Percentiles rank a stretch among this genome's conserved stretches.
Evolutionary conservation across 2,329 filamentous ascomycete species (phyloP).

Genomic region (Aspergillus floridensis): DNA sequence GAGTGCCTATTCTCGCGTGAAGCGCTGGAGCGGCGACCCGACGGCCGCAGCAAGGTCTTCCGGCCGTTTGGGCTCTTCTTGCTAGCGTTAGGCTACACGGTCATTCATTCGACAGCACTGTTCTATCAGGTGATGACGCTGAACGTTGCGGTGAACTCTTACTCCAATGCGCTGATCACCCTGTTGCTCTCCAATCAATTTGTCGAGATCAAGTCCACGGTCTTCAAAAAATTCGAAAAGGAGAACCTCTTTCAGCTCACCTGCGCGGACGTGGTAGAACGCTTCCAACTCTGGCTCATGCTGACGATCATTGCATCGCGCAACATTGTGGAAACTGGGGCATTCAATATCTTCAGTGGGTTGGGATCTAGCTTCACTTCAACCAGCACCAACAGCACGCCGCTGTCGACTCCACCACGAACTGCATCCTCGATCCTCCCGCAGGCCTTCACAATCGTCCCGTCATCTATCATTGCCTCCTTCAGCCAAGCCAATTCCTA

Average conservation of each 20-base stretch:
- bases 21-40: constrained; percentile 79
- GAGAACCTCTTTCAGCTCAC: constrained; percentile 96
- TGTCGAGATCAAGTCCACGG: constrained; percentile 96
- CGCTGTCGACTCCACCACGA: constrained; percentile 56
- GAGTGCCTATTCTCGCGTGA: constrained; percentile 94
- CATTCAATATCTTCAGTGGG: constrained; percentile 58
- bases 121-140: constrained; percentile 98
- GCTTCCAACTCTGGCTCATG: constrained; percentile 98
- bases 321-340: constrained; percentile 93
- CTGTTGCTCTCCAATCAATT: constrained; percentile 96
- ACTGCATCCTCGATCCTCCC: constrained; percentile 72
- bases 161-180: constrained; percentile 91
- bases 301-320: constrained; percentile 92
- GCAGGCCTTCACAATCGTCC: constrained; percentile 76
- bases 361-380: constrained; percentile 35
- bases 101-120: constrained; percentile 78
- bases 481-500: constrained; percentile 45
- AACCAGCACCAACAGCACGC: constrained; percentile 47
- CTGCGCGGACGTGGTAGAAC: constrained; percentile 93
- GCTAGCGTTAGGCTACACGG: constrained; percentile 81
- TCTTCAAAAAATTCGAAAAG: constrained; percentile 98
- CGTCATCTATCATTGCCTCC: constrained; percentile 55
- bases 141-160: constrained; percentile 97
- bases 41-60: constrained; percentile 86
- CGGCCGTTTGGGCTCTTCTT: constrained; percentile 89